Evolutionary conservation across 768 basidiomycete species (phyloP).

Genomic region (Trametes elegans): DNA sequence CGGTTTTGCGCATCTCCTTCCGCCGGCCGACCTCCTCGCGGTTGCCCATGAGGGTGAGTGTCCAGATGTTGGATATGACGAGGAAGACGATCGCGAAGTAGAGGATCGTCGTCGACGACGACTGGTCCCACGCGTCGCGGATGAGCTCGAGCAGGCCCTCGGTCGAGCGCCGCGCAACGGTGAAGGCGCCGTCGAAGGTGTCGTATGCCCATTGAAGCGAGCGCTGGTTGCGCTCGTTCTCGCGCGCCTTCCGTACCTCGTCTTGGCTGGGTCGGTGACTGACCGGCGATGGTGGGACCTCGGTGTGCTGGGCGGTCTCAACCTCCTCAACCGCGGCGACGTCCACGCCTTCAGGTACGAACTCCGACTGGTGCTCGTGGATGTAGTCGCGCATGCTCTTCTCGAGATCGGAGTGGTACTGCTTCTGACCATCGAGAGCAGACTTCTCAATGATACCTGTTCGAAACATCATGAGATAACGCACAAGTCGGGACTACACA

Average conservation of each 20-base stretch:
- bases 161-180: constrained; percentile 70
- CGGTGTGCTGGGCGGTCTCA: constrained; percentile 32
- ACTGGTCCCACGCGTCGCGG: constrained; percentile 76
- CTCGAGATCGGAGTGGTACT: constrained; percentile 81
- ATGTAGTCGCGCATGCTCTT: constrained; percentile 87
- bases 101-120: constrained; percentile 66
- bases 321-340: constrained; percentile 48
- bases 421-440: constrained; percentile 87
- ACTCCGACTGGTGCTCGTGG: constrained; percentile 84
- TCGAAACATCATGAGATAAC: background rate
- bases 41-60: constrained; percentile 46
- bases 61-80: constrained; percentile 80
- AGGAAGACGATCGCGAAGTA: constrained; percentile 70
- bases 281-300: constrained; percentile 11
- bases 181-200: constrained; percentile 73
- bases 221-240: constrained; percentile 66
- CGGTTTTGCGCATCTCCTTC: constrained; percentile 51
- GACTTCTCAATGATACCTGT: constrained; percentile 94
- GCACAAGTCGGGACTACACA: background rate
- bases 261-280: constrained; percentile 30
- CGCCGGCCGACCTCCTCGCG: constrained; percentile 44
- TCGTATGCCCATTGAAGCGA: constrained; percentile 88
- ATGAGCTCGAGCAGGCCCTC: constrained; percentile 75
- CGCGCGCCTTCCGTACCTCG: constrained; percentile 50
- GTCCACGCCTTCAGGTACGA: constrained; percentile 80